These are phyloP conservation scores for Phenoliferia sp. DNA, from an alignment of 1,284 basidiomycete species.

Conservation along the genomic window DNA sequence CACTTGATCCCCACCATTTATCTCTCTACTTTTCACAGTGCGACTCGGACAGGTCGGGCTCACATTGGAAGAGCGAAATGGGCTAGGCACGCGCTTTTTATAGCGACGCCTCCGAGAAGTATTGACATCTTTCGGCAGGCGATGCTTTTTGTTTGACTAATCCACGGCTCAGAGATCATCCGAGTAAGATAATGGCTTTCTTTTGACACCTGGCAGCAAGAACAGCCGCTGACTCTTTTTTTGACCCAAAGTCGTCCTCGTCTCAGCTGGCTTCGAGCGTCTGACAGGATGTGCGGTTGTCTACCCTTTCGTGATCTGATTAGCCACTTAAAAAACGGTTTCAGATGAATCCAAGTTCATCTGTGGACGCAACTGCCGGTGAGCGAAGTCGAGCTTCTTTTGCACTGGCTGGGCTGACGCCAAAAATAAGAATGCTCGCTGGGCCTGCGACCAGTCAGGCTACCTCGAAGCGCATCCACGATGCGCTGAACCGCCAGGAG, in stretches of 20 bases:
- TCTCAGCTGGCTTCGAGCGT: background rate
- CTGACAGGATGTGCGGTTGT: background rate
- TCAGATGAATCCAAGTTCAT: background rate
- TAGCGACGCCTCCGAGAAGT: background rate
- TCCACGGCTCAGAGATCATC: background rate
- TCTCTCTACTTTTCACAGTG: background rate
- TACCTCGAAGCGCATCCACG: background rate
- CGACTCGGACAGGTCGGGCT: background rate
- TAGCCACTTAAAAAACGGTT: background rate
- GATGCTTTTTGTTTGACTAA: background rate
- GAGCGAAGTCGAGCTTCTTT: too few relatives aligned
- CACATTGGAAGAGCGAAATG: background rate
- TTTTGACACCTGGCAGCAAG: background rate
- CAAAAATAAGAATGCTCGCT: too few relatives aligned
- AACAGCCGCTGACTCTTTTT: too few relatives aligned
- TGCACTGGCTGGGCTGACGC: too few relatives aligned
- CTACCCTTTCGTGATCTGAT: background rate
- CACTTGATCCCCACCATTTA: background rate
- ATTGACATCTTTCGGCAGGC: background rate
- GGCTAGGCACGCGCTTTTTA: background rate
- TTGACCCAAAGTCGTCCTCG: background rate
- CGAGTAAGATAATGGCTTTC: background rate
- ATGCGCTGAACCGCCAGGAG: background rate
- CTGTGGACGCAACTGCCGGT: slow-evolving; percentile 2
- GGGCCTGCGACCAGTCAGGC: background rate